phyloP scores from a whole-genome alignment of 805 yeast genomes.

The Schwanniomyces occidentalis region DNA sequence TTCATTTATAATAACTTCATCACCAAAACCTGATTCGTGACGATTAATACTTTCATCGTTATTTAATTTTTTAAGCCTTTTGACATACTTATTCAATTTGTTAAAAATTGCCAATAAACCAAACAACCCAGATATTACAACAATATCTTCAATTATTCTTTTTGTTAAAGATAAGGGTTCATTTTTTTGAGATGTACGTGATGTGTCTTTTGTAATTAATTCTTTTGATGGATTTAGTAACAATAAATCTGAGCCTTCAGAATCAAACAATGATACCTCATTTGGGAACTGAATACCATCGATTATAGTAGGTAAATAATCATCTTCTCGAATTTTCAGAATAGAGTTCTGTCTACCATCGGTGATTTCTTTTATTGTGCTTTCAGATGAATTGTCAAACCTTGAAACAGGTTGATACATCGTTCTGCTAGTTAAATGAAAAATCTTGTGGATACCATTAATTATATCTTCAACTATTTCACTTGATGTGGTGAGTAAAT shows the following conservation, averaged over 20 bases:
- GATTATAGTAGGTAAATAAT: conserved; percentile 28
- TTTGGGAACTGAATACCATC: conserved; percentile 37
- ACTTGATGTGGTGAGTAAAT: conserved; percentile 13
- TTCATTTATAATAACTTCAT: no score
- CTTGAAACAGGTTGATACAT: conserved; percentile 38
- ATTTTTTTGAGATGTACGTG: background rate
- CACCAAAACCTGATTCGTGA: background rate
- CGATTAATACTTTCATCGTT: conserved; percentile 15
- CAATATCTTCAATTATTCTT: conserved; percentile 50
- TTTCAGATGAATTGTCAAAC: conserved; percentile 16
- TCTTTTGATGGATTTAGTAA: conserved; percentile 9
- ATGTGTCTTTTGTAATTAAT: background rate
- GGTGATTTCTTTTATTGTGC: conserved; percentile 22
- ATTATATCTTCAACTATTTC: conserved; percentile 26
- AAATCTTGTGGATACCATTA: conserved; percentile 38
- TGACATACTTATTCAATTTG: conserved; percentile 29
- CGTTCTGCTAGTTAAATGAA: conserved; percentile 27
- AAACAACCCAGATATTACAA: conserved; percentile 42
- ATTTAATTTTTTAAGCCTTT: conserved; percentile 5
- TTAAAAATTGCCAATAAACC: conserved; percentile 37
- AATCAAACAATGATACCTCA: conserved; percentile 6
- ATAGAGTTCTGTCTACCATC: conserved; percentile 17
- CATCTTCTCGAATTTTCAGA: background rate
- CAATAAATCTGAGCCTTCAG: conserved; percentile 10
- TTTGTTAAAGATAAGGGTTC: conserved; percentile 16